Base-by-base conservation (phyloP, 2,329 filamentous ascomycete species). In the Neonectria faginata region DNA sequence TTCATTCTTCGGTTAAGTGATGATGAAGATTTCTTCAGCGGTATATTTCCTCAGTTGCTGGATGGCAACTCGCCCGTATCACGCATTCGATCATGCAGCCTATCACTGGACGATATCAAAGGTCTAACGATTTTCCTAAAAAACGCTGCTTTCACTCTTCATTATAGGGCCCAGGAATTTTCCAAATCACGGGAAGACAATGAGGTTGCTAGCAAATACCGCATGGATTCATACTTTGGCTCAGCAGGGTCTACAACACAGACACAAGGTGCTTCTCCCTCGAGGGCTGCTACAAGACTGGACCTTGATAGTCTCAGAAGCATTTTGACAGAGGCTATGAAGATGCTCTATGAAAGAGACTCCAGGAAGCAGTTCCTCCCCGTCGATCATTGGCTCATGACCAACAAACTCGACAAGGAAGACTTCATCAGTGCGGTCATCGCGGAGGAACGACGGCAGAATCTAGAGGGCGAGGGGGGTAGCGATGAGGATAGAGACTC, bases 1-100 rank as follows among this genome's bases (percentile, higher is more conserved):
- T 98, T 98, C 76, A 89, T 97, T 2, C 83, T 98, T 12, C 92
- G 96, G 71, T 88, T 98, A 36, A 97, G 95, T 76, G 96, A 99
- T 71, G 96, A 99, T 68, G 95, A 98, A 70, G 96, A 99, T 72
- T 99, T 99, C 75, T 91, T 97, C 66, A 87, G 88, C 61, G 84
- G 85, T 60, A 80, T 86, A 66, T 80, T 78, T 42, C 81, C 83
- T 27, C 70, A 74, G 58, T 62, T 77, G 31, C 70, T 80, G 20
- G 77, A 79, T n/a, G 75, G 72, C 20, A 78, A 76, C 52, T 81
- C 76, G 29, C 80, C 77, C 25, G 82, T 73, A 60, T 86, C 83
- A 56, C 84, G 82, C 57, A 84, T 85, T 67, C 85, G 83, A 78
- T 83, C 80, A 66, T 91, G 92, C 76, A 90, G 92, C 48, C 83